Conservation (phyloP, 1,139 yeast genomes). For the Nematodospora anomalae region DNA sequence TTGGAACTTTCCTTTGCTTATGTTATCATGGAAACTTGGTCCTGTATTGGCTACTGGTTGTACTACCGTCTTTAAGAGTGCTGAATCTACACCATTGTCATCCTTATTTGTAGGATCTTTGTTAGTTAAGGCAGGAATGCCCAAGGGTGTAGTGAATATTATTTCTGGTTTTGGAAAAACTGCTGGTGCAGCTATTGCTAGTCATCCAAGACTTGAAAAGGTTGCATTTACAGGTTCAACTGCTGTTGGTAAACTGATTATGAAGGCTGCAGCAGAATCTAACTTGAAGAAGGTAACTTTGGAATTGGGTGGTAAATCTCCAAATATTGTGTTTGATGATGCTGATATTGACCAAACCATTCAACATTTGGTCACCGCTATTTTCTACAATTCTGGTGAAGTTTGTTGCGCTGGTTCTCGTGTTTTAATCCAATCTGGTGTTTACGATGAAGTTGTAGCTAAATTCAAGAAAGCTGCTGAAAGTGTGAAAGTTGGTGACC, state of each 20-base stretch:
- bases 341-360: constrained; percentile 67
- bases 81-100: constrained; percentile 82
- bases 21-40: constrained; percentile 85
- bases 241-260: constrained; percentile 72
- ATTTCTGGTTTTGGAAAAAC: constrained; percentile 77
- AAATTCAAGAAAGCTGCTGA: constrained; percentile 63
- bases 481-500: constrained; percentile 64
- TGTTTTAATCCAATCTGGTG: constrained; percentile 70
- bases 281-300: constrained; percentile 77
- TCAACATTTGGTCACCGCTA: constrained; percentile 52
- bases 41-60: constrained; percentile 85
- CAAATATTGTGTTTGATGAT: constrained; percentile 75
- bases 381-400: constrained; percentile 82
- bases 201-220: constrained; percentile 69
- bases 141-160: constrained; percentile 76
- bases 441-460: constrained; percentile 65
- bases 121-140: constrained; percentile 70
- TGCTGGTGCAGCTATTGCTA: constrained; percentile 72
- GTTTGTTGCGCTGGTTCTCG: constrained; percentile 90
- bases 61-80: constrained; percentile 76
- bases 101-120: constrained; percentile 65
- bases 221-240: constrained; percentile 88
- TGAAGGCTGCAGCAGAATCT: constrained; percentile 68
- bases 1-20: constrained; percentile 85
- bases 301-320: constrained; percentile 87